phyloP scores from a whole-genome alignment of 805 yeast genomes.

The Saccharomycopsis javanensis region DNA sequence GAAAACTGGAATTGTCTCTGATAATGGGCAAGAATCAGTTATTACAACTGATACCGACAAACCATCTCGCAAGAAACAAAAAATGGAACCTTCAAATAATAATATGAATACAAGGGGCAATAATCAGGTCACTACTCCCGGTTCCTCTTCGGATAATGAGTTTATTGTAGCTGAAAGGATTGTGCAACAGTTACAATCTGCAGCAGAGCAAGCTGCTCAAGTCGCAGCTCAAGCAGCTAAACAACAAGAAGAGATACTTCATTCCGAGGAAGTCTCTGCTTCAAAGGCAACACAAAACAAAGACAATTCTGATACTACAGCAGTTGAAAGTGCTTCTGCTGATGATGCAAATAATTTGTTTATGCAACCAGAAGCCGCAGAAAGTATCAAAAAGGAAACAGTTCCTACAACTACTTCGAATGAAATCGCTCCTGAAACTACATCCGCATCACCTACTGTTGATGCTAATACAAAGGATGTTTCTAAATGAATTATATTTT shows the following conservation, averaged over 20 bases:
- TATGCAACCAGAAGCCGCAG: conserved; percentile 18
- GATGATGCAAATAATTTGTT: conserved; percentile 18
- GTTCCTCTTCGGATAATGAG: conserved; percentile 4
- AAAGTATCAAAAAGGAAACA: not conserved
- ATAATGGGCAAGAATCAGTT: not conserved
- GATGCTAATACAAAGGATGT: not conserved
- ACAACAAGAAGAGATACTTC: conserved; percentile 13
- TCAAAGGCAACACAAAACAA: not conserved
- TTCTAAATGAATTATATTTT: not conserved
- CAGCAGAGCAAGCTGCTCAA: conserved; percentile 9
- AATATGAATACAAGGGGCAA: conserved; percentile 11
- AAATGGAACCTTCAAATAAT: conserved; percentile 17
- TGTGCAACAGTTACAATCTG: conserved; percentile 18
- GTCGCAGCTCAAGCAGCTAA: conserved; percentile 4
- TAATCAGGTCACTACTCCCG: conserved; percentile 10
- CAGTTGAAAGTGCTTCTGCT: not conserved
- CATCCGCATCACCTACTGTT: not conserved
- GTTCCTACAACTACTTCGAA: not conserved
- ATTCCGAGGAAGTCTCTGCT: not conserved
- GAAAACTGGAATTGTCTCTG: not conserved
- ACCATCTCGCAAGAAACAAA: conserved; percentile 17
- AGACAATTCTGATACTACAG: not conserved
- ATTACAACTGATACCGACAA: conserved; percentile 6
- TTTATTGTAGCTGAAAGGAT: conserved; percentile 7
- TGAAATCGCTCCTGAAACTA: not conserved